Conservation (phyloP, 371 early-diverging fungal genomes). For the Sporodiniella umbellata region DNA sequence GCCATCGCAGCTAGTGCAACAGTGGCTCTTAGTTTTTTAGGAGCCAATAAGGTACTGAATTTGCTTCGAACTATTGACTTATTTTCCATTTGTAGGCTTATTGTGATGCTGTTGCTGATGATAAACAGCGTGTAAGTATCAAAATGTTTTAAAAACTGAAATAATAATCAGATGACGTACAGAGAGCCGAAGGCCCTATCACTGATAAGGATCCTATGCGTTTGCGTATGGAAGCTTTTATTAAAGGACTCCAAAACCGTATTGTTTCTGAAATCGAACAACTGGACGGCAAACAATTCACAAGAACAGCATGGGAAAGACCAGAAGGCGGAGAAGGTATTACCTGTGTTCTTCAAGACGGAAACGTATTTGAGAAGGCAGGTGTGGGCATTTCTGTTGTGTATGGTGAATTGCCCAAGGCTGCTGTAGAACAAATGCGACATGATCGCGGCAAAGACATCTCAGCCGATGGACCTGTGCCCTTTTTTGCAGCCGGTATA, state of each 20-base stretch:
- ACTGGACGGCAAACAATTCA: conserved; percentile 64
- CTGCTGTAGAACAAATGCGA: conserved; percentile 76
- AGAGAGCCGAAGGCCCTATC: conserved; percentile 41
- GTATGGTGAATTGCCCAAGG: conserved; percentile 69
- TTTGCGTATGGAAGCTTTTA: conserved; percentile 75
- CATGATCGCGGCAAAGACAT: conserved; percentile 55
- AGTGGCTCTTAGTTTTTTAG: conserved; percentile 8
- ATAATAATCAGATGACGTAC: background rate
- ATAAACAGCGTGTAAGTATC: conserved; percentile 33
- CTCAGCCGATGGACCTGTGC: conserved; percentile 44
- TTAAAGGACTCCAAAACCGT: conserved; percentile 72
- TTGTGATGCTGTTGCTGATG: conserved; percentile 31
- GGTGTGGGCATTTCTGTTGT: conserved; percentile 84
- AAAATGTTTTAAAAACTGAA: background rate
- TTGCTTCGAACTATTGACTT: background rate
- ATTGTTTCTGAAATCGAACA: conserved; percentile 53
- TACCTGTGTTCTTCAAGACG: conserved; percentile 88
- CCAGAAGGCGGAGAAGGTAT: conserved; percentile 85
- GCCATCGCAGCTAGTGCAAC: conserved; percentile 11
- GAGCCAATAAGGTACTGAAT: conserved; percentile 12
- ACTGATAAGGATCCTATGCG: conserved; percentile 63
- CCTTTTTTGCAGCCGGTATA: conserved; percentile 88
- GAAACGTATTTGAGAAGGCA: conserved; percentile 91
- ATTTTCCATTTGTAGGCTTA: conserved; percentile 7
- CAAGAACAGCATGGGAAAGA: conserved; percentile 77